Evolutionary conservation across 169 alveolate genomes (phyloP).

Genomic region (Plasmodium billcollinsi): DNA sequence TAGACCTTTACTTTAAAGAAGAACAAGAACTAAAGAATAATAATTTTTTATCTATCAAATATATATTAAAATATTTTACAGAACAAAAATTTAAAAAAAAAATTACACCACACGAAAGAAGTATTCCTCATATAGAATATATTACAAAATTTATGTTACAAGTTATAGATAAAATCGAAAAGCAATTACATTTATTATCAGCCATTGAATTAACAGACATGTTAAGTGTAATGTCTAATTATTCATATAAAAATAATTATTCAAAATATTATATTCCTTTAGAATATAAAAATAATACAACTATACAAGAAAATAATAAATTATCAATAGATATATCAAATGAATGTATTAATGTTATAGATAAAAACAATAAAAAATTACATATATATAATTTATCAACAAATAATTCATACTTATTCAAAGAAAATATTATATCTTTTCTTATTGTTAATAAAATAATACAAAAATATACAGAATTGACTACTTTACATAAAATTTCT

Average conservation of each 20-base stretch:
- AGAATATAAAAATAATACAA: neutral
- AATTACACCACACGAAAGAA: constrained; percentile 44
- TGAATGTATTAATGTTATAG: neutral
- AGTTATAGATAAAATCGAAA: constrained; percentile 30
- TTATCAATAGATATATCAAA: neutral
- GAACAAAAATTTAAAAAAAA: constrained; percentile 34
- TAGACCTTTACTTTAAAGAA: constrained; percentile 38
- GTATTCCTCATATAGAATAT: constrained; percentile 46
- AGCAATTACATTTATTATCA: constrained; percentile 43
- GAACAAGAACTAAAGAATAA: neutral
- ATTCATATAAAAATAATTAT: constrained; percentile 35
- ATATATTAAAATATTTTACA: constrained; percentile 32
- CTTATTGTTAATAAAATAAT: constrained; percentile 22
- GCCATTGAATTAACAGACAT: constrained; percentile 72
- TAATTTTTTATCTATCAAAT: neutral
- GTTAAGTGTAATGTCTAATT: constrained; percentile 67
- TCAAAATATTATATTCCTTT: constrained; percentile 20
- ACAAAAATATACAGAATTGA: constrained; percentile 39
- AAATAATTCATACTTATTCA: constrained; percentile 47
- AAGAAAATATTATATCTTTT: constrained; percentile 54
- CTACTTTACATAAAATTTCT: constrained; percentile 52
- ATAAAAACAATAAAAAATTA: neutral
- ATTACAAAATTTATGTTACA: constrained; percentile 30
- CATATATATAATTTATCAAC: constrained; percentile 12
- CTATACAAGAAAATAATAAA: neutral